Evolutionary conservation across 2,329 filamentous ascomycete genomes (phyloP).

Genomic region (Atkinsonella hypoxylon): DNA sequence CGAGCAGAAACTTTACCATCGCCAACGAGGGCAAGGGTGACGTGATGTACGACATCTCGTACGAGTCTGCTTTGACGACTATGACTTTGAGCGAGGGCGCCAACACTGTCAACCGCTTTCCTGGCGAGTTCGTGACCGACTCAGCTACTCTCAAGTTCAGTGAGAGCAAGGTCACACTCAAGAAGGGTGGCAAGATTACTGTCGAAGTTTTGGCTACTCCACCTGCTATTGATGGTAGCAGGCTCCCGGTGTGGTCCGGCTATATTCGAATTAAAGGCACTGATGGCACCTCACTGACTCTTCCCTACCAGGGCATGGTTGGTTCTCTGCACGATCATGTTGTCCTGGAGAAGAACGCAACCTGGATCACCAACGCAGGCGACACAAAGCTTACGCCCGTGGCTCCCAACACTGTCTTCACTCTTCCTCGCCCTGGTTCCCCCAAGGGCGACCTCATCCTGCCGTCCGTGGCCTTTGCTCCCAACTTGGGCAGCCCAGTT

Average conservation of each 20-base stretch:
- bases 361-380: constrained; percentile 19
- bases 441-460: constrained; percentile 16
- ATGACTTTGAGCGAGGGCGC: constrained; percentile 31
- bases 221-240: constrained; percentile 1
- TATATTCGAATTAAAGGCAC: constrained; percentile 9
- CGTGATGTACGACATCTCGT: constrained; percentile 38
- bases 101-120: constrained; percentile 29
- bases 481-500: constrained; percentile 9
- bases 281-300: constrained; percentile 16
- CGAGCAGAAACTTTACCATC: constrained; percentile 38
- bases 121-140: constrained; percentile 28
- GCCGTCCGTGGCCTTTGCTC: constrained; percentile 17
- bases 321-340: constrained; percentile 19
- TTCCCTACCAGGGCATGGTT: constrained; percentile 23
- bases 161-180: constrained; percentile 30
- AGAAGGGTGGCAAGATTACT: neutral
- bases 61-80: constrained; percentile 37
- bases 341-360: constrained; percentile 21
- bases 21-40: constrained; percentile 38
- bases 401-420: constrained; percentile 12
- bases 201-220: constrained; percentile 3
- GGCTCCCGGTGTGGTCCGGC: constrained; percentile 6
- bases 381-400: constrained; percentile 11
- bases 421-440: neutral
- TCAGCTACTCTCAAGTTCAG: constrained; percentile 32